These are phyloP conservation scores for Logfia minima DNA, from an alignment of 129 eudicot species.

Conservation along the genomic window DNA sequence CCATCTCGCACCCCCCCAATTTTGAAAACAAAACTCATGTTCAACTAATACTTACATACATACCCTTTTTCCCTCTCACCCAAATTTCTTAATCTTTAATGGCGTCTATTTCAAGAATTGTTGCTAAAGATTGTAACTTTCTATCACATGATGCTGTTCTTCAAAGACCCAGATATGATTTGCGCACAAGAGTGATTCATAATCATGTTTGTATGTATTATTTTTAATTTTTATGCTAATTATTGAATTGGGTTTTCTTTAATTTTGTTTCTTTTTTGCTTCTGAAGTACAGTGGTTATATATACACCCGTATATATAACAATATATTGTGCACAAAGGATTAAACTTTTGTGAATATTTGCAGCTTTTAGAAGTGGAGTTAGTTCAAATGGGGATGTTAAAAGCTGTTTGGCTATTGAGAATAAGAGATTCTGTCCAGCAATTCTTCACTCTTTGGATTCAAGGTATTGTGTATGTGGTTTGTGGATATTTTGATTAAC, in stretches of 20 bases:
- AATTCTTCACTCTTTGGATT: slow-evolving; percentile 23
- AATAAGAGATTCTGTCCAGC: slow-evolving; percentile 31
- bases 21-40: slow-evolving; percentile 17
- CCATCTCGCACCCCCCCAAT: slow-evolving; percentile 27
- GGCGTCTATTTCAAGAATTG: slow-evolving; percentile 63
- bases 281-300: not conserved
- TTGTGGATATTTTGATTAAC: not conserved
- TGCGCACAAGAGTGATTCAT: slow-evolving; percentile 27
- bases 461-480: slow-evolving; percentile 35
- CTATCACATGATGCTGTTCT: slow-evolving; percentile 40
- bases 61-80: not conserved
- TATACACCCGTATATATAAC: too few relatives aligned
- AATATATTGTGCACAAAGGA: slow-evolving; percentile 6
- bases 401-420: slow-evolving; percentile 40
- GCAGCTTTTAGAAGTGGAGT: slow-evolving; percentile 28
- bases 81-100: slow-evolving; percentile 27
- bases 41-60: not conserved
- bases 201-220: slow-evolving; percentile 52
- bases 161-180: slow-evolving; percentile 44
- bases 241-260: slow-evolving; percentile 4
- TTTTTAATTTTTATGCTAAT: not conserved
- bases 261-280: not conserved
- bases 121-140: slow-evolving; percentile 51
- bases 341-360: slow-evolving; percentile 12
- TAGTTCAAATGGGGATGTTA: slow-evolving; percentile 35